phyloP scores from a whole-genome alignment of 2,329 filamentous ascomycete genomes.

The Cordyceps militaris region DNA sequence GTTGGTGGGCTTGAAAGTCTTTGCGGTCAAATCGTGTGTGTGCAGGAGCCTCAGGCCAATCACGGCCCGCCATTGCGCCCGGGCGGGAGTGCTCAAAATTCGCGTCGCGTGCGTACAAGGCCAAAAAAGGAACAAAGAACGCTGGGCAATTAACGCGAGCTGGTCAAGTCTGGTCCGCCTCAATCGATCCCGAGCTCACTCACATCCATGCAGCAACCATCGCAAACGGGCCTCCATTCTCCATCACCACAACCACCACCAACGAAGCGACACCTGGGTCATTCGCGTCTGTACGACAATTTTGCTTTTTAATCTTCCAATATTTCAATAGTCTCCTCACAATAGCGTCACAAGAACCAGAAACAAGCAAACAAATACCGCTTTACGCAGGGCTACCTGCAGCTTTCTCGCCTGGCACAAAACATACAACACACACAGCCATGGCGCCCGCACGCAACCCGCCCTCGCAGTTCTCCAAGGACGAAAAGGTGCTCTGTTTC shows the following conservation, averaged over 20 bases:
- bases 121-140: neutral
- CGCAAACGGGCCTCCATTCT: neutral
- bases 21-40: too few species aligned
- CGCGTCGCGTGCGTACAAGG: conserved; percentile 2
- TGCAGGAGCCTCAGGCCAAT: too few species aligned
- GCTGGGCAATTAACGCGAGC: conserved; percentile 10
- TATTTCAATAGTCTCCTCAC: too few species aligned
- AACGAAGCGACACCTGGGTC: neutral
- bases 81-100: neutral
- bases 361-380: neutral
- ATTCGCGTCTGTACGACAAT: neutral
- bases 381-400: neutral
- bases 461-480: conserved; percentile 54
- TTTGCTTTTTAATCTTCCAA: neutral
- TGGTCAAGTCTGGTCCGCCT: neutral
- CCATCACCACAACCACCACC: neutral
- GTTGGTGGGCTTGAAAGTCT: too few species aligned
- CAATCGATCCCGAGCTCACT: neutral
- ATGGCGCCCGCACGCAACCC: conserved; percentile 38
- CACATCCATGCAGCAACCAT: neutral
- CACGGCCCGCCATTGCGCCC: too few species aligned
- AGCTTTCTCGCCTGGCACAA: conserved; percentile 1
- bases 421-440: conserved; percentile 10
- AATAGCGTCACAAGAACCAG: too few species aligned
- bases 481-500: conserved; percentile 94